Base-by-base conservation (phyloP, 139 green algal species). In the Closterium sp. region DNA sequence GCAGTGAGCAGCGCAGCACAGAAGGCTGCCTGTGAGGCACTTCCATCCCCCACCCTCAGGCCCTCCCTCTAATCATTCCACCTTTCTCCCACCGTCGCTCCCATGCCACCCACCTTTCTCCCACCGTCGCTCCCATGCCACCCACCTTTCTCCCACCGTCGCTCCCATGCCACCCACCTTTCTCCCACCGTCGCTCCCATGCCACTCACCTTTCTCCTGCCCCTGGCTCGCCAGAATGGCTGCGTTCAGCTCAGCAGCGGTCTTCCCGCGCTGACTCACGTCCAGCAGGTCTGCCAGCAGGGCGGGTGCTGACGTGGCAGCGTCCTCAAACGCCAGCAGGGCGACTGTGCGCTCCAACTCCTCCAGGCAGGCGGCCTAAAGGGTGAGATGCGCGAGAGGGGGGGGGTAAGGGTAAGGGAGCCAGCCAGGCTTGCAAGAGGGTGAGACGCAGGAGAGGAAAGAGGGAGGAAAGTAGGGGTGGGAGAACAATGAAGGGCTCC, bases 261-360 rank as follows among this genome's bases (percentile, higher is more conserved):
- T 98, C 94, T 97, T 97, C 89, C 98, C 96, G 9, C 98, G 96
- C 95, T 99, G 97, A 21, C 95, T 92, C 9, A 96, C 84, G 34
- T 97, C 96, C 96, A 99, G 95, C 21, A 99, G 95, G 87, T 98
- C 96, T 0, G 94, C 96, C 89, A 99, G 84, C 0, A 98, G 98
- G 88, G 93, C 96, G 4, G 55, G 55, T 76, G 55, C 55, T 76
- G 55, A 76, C 43, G 76, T 85, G 34, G 84, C 91, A 25, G 95
- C 84, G 55, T 99, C 96, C 69, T 98, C 94, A 94, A 99, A 99
- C 8, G 98, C 97, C 85, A 99, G 95, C 88, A 99, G 94, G 0
- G 98, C 96, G n/a, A 99, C 94, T 3, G 98, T 99, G 28, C 96
- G 96, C 94, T 99, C 97, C 38, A 99, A 93, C 86, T 99, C 98